Evolutionary conservation across 2,329 filamentous ascomycete species (phyloP), one percentile per base, ranked within the genome.

Genomic region (Exophiala mesophila): DNA sequence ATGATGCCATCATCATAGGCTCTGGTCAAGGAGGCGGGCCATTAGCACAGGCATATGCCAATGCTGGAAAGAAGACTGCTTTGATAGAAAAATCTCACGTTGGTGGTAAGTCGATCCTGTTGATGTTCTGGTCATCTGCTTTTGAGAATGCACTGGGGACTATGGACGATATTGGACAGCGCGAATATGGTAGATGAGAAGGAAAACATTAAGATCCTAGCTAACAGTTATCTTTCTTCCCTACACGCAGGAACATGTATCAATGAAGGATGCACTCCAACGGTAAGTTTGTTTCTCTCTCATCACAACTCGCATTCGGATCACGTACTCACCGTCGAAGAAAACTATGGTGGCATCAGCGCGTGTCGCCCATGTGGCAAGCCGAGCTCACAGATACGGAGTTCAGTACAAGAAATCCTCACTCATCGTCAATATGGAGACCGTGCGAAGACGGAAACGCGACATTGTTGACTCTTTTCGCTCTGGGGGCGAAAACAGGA

Each of bases 281-380:
- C 74, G 17, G 32, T 34, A 19, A 34, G 32, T 34, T 15, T 32
- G 29, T 17, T 13, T n/a, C 10, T 32, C 16, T 13, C 23, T 28
- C 8, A 28, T 28, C 8, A 28, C 24, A n/a, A 28, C n/a, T 28
- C 24, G 8, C 24, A n/a, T n/a, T n/a, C n/a, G n/a, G n/a, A n/a
- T n/a, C n/a, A n/a, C n/a, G n/a, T n/a, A n/a, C n/a, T n/a, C n/a
- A n/a, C n/a, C 23, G 7, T 26, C 7, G 12, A 7, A 34, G 15
- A 78, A 77, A 55, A 77, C 74, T 6, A 70, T 78, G 66, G 70
- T 78, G 36, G 67, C 74, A 3, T 73, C 69, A 15, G 74, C 71
- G 1, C 61, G 72, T 3, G 65, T 68, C 2, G 73, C 73, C 2
- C 69, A 76, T 52, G 46, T 74, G 7, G 57, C 66, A 1, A 54